Percentiles rank a stretch among this genome's conserved stretches.
Conservation (phyloP, 2,329 filamentous ascomycete species). For the Aspergillus carbonarius region DNA sequence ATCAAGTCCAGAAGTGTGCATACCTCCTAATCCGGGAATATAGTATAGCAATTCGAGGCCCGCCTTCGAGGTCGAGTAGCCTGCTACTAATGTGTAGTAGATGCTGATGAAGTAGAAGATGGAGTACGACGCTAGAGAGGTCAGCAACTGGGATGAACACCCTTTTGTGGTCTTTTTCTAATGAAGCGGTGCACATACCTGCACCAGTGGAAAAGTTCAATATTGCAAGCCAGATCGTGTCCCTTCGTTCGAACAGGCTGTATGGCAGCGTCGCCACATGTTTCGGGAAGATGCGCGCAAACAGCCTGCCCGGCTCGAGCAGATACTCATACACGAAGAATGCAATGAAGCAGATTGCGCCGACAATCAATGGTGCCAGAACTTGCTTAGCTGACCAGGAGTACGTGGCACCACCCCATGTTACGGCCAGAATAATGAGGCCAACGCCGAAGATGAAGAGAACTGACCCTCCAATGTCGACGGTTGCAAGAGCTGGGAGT, state of each 20-base stretch:
- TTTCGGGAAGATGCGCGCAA: slow-evolving; percentile 51
- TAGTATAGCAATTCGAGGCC: slow-evolving; percentile 63
- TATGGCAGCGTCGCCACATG: slow-evolving; percentile 66
- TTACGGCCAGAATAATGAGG: slow-evolving; percentile 55
- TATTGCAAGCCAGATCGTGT: slow-evolving; percentile 62
- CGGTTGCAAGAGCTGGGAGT: slow-evolving; percentile 50
- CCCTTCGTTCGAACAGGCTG: slow-evolving; percentile 55
- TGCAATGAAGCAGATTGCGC: slow-evolving; percentile 40
- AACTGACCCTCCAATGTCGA: slow-evolving; percentile 58
- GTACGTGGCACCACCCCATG: slow-evolving; percentile 58
- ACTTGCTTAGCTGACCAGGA: slow-evolving; percentile 53
- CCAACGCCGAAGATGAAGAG: slow-evolving; percentile 58
- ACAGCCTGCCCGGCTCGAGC: slow-evolving; percentile 50
- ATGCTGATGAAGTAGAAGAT: slow-evolving; percentile 69
- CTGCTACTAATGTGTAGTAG: slow-evolving; percentile 65
- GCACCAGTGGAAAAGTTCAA: slow-evolving; percentile 62
- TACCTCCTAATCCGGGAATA: slow-evolving; percentile 61
- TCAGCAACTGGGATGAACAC: neutral
- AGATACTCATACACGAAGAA: slow-evolving; percentile 57
- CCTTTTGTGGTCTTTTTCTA: neutral
- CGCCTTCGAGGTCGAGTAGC: slow-evolving; percentile 51
- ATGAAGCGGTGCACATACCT: slow-evolving; percentile 27
- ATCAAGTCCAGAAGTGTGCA: slow-evolving; percentile 13
- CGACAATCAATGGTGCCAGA: slow-evolving; percentile 50
- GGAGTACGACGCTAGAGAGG: slow-evolving; percentile 41